Evolutionary conservation across 495 filamentous ascomycete species (phyloP), one percentile per base, ranked within the genome.

Genomic region (Hyphodiscus hymeniophilus): DNA sequence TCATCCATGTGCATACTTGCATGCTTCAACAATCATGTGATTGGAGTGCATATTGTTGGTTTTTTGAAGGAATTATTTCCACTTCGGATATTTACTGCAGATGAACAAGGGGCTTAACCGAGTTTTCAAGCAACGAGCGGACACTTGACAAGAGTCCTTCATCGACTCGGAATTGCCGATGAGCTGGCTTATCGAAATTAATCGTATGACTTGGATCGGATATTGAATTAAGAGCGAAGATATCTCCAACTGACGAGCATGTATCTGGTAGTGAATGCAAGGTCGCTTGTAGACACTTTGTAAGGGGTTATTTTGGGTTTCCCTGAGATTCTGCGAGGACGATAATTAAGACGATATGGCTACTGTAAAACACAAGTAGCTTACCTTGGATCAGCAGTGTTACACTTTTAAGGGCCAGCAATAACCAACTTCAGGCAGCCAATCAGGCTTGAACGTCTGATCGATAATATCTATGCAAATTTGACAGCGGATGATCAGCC

Each of bases 1-100:
- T 32, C 13, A 43, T 34, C 47, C 54, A 32, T 52, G 49, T 33
- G 23, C 15, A 30, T 52, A 44, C 50, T 42, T 44, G 45, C 54
- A 52, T 51, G 12, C 2, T 21, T 10, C 12, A 17, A 12, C 3
- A 31, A 45, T 57, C 54, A 57, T 57, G 54, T 57, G 54, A 52
- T 47, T 38, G 42, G 32, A 33, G 10, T 49, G 45, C 50, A 52
- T n/a, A 15, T 13, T 52, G 42, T 46, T 46, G 34, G 49, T 32
- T 12, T 32, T 40, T 17, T 28, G 30, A 41, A 32, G 42, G 26
- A 45, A 26, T n/a, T 33, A 22, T 16, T 46, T 31, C 36, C 42
- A 5, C 21, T 20, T 46, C 26, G 16, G 20, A 22, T 3, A 18
- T 28, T 34, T 4, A 18, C 18, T 44, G 28, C 42, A 42, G 42